Percentiles rank a stretch among this genome's conserved stretches.
These are phyloP conservation scores for Pleurotus tuber-regium DNA, from an alignment of 768 basidiomycete species.

Conservation along the genomic window DNA sequence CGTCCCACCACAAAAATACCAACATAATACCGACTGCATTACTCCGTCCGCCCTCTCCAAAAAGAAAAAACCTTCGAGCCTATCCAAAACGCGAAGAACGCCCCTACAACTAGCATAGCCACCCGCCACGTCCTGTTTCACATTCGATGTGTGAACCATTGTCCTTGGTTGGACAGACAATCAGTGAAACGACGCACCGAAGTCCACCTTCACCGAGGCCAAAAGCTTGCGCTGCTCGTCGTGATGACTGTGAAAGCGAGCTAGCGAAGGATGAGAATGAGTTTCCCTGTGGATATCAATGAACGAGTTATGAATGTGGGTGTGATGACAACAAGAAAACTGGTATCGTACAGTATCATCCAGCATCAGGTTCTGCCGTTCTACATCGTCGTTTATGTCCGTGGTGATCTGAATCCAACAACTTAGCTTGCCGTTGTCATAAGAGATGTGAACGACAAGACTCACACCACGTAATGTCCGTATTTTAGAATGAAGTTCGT, in stretches of 20 bases:
- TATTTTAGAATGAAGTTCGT: constrained; percentile 83
- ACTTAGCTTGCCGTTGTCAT: neutral
- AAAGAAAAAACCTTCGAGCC: constrained; percentile 37
- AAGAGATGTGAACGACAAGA: neutral
- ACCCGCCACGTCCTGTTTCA: constrained; percentile 64
- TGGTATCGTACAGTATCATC: constrained; percentile 64
- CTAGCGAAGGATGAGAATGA: constrained; percentile 64
- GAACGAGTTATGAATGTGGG: constrained; percentile 2
- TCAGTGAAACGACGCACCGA: neutral
- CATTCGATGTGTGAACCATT: too few species aligned
- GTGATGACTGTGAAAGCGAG: constrained; percentile 63
- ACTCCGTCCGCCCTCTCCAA: too few species aligned
- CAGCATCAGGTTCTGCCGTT: constrained; percentile 75
- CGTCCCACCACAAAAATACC: too few species aligned
- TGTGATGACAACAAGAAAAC: neutral
- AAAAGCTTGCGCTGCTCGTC: constrained; percentile 71
- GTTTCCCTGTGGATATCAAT: constrained; percentile 46
- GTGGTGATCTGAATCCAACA: constrained; percentile 63
- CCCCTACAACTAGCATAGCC: constrained; percentile 54
- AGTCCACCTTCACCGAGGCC: constrained; percentile 65
- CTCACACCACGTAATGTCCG: constrained; percentile 78
- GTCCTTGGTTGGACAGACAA: too few species aligned
- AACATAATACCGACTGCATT: too few species aligned
- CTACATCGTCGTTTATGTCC: constrained; percentile 83
- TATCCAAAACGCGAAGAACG: constrained; percentile 58